Conservation (phyloP, 306 rosid species). For the Dalbergia cultrata region DNA sequence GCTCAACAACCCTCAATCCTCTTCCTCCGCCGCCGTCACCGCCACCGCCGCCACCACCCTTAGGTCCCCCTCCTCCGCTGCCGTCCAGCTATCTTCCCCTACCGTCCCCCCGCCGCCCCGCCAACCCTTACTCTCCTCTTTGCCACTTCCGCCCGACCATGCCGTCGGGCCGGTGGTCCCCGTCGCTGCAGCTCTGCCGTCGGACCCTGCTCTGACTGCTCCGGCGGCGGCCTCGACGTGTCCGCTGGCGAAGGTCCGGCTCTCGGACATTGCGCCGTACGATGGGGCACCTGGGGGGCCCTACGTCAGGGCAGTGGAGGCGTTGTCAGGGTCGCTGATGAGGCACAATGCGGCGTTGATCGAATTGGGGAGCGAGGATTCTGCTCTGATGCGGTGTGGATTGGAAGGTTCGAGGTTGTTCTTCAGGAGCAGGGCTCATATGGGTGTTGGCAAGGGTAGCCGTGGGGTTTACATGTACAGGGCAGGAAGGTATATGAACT, state of each 20-base stretch:
- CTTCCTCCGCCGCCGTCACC: conserved; percentile 51
- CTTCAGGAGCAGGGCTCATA: conserved; percentile 75
- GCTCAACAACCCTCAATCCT: conserved; percentile 64
- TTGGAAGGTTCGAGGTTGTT: conserved; percentile 86
- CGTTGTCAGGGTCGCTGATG: conserved; percentile 73
- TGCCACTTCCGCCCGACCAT: conserved; percentile 49
- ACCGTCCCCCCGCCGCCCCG: conserved; percentile 54
- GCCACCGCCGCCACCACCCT: conserved; percentile 51
- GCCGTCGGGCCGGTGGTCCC: conserved; percentile 43
- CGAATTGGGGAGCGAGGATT: conserved; percentile 74
- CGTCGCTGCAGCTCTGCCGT: conserved; percentile 56
- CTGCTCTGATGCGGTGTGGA: conserved; percentile 83
- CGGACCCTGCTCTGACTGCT: conserved; percentile 58
- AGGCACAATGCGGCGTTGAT: conserved; percentile 89
- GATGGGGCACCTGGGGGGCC: conserved; percentile 79
- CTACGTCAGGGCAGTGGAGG: conserved; percentile 78
- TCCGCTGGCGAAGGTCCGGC: conserved; percentile 74
- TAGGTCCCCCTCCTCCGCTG: conserved; percentile 73
- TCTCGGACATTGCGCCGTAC: conserved; percentile 77
- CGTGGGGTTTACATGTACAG: conserved; percentile 91
- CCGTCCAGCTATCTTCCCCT: conserved; percentile 59
- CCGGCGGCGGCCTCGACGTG: conserved; percentile 16
- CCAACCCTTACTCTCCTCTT: conserved; percentile 50
- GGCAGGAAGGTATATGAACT: conserved; percentile 78
- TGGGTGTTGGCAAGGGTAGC: conserved; percentile 69